Evolutionary conservation across 2,329 filamentous ascomycete genomes (phyloP), one percentile per base, ranked within the genome.

Genomic region (Aspergillaceae sp.): DNA sequence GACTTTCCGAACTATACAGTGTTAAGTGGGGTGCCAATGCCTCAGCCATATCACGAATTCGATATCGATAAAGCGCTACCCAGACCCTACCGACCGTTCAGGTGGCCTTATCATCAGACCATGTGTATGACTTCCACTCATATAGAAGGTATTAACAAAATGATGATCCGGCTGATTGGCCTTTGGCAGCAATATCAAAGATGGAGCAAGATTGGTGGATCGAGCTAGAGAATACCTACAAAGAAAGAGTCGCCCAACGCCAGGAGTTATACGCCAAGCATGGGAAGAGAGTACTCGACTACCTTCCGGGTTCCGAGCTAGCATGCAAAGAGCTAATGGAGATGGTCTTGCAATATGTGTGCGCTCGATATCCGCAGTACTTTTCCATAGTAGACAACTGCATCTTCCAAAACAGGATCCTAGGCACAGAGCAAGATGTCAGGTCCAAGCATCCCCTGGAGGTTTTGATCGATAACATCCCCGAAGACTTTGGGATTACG

Each of bases 311-410:
- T 1, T 84, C 83, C 0, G 85, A 92, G 56, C 71, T 92, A 0
- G 87, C 82, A 0, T 87, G 84, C 61, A 89, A 88, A 60, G 88
- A 94, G 57, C 71, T 92, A 4, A 90, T 92, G 87, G 88, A 94
- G 64, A 89, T 91, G 80, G 76, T 74, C 2, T 55, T 94, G 3
- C 86, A 91, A 53, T 94, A 91, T 54, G 66, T 91, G n/a, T 86
- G 80, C 50, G 75, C 79, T 3, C 76, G 87, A 3, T 94, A 94
- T 58, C 87, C 88, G 0, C 76, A 82, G 4, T 82, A 85, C 54
- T 94, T 94, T 63, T 70, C 71, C 3, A 61, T 87, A 0, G 56
- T 58, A 1, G 69, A 79, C 19, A 76, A 74, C 3, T 75, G 72
- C 35, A 61, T 77, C 2, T 77, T 94, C 47, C 69, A 79, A 51